Evolutionary conservation across 2,329 filamentous ascomycete species (phyloP).

Genomic region (Pseudogymnoascus sp.): DNA sequence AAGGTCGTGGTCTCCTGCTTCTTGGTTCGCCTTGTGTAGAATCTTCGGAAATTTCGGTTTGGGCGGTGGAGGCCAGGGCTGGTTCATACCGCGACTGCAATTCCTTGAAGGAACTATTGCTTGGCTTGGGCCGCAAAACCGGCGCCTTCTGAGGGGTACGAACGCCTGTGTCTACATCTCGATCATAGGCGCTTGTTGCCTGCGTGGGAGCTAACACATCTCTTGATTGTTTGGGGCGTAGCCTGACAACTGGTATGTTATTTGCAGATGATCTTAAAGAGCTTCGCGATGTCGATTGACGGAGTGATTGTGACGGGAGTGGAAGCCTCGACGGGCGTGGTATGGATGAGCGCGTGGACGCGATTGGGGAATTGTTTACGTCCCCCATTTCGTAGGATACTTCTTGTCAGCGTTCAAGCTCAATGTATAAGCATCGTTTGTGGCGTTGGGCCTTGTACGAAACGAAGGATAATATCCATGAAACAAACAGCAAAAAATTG

Average conservation of each 20-base stretch:
- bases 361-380: conserved; percentile 6
- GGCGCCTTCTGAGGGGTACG: not conserved
- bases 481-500: not conserved
- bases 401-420: conserved; percentile 9
- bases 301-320: conserved; percentile 26
- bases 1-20: conserved; percentile 27
- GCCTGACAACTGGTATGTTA: not conserved
- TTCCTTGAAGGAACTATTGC: conserved; percentile 4
- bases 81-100: conserved; percentile 4
- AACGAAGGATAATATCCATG: not conserved
- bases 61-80: not conserved
- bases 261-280: not conserved
- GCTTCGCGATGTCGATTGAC: not conserved
- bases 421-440: not conserved
- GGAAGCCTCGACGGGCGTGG: conserved; percentile 47
- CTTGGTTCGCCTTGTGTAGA: not conserved
- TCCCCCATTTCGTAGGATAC: conserved; percentile 10
- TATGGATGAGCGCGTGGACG: conserved; percentile 25
- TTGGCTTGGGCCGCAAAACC: not conserved
- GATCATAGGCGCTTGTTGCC: not conserved
- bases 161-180: not conserved
- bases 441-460: not conserved
- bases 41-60: not conserved
- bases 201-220: not conserved
- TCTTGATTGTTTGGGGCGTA: not conserved